Percentiles rank a stretch among this genome's conserved stretches.
phyloP scores from a whole-genome alignment of 2,329 filamentous ascomycete genomes.

The Diaporthe sp. region DNA sequence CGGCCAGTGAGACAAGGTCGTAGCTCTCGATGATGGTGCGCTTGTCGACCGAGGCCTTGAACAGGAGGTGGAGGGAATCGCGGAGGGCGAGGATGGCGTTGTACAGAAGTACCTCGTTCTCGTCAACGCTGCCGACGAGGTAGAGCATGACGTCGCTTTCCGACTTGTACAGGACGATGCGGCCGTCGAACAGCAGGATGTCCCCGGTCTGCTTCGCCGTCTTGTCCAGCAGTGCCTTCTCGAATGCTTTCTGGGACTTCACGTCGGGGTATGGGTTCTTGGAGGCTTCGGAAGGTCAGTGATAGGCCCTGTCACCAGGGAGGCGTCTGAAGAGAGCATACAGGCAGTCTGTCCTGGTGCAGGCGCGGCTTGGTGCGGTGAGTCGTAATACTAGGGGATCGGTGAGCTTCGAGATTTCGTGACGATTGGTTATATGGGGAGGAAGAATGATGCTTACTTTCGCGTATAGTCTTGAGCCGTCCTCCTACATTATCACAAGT shows the following conservation, averaged over 20 bases:
- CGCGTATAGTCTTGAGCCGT: conserved; percentile 35
- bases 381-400: conserved; percentile 73
- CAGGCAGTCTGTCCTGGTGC: conserved; percentile 41
- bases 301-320: not conserved
- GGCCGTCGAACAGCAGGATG: conserved; percentile 97
- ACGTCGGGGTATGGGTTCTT: conserved; percentile 85
- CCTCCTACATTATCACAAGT: conserved; percentile 23
- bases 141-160: conserved; percentile 98
- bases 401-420: conserved; percentile 24
- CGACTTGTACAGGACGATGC: conserved; percentile 96
- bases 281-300: conserved; percentile 44
- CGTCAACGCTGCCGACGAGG: conserved; percentile 88
- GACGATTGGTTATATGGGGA: conserved; percentile 49
- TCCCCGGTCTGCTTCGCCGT: conserved; percentile 95
- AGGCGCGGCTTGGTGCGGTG: conserved; percentile 60
- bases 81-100: conserved; percentile 92
- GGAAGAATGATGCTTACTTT: conserved; percentile 64
- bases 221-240: conserved; percentile 95
- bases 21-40: conserved; percentile 99
- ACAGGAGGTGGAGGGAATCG: conserved; percentile 88
- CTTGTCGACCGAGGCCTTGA: conserved; percentile 99
- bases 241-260: conserved; percentile 95
- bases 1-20: conserved; percentile 90
- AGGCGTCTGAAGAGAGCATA: conserved; percentile 37
- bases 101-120: conserved; percentile 97